Evolutionary conservation across 495 filamentous ascomycete genomes (phyloP).

Genomic region (Aspergillus diversus): DNA sequence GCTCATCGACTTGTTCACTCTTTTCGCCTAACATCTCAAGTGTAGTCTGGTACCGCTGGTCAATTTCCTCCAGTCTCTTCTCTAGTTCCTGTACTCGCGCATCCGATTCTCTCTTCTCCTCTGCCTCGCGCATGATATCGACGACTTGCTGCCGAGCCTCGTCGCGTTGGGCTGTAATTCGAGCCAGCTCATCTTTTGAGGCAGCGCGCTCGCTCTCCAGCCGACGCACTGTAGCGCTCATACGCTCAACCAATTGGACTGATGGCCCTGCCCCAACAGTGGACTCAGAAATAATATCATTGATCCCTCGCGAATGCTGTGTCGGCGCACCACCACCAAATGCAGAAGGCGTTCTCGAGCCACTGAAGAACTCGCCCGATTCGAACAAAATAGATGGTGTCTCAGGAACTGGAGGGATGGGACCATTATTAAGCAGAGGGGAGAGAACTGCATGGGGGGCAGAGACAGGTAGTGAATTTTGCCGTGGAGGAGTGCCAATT

Average conservation of each 20-base stretch:
- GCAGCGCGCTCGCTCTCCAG: constrained; percentile 90
- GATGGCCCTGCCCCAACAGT: constrained; percentile 88
- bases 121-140: constrained; percentile 80
- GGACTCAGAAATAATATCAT: constrained; percentile 87
- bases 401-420: constrained; percentile 41
- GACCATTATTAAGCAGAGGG: constrained; percentile 35
- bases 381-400: constrained; percentile 65
- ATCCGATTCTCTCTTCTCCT: constrained; percentile 65
- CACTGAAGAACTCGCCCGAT: constrained; percentile 69
- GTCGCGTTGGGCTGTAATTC: constrained; percentile 82
- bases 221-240: constrained; percentile 89
- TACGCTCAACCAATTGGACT: constrained; percentile 94
- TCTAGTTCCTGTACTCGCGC: constrained; percentile 67
- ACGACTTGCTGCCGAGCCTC: constrained; percentile 91
- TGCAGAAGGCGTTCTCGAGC: constrained; percentile 60
- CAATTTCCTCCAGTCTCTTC: constrained; percentile 58
- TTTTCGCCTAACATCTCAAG: constrained; percentile 96
- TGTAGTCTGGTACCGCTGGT: constrained; percentile 81
- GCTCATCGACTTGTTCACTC: constrained; percentile 90
- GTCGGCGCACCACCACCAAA: constrained; percentile 45
- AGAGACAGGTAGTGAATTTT: constrained; percentile 48
- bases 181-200: constrained; percentile 78
- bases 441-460: constrained; percentile 40
- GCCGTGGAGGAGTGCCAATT: constrained; percentile 43
- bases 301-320: constrained; percentile 60